A percentile compares a stretch with the other conserved stretches of the same genome.
These are phyloP conservation scores for Hymenochaete sp. DNA, from an alignment of 1,284 basidiomycete genomes.

Conservation along the genomic window DNA sequence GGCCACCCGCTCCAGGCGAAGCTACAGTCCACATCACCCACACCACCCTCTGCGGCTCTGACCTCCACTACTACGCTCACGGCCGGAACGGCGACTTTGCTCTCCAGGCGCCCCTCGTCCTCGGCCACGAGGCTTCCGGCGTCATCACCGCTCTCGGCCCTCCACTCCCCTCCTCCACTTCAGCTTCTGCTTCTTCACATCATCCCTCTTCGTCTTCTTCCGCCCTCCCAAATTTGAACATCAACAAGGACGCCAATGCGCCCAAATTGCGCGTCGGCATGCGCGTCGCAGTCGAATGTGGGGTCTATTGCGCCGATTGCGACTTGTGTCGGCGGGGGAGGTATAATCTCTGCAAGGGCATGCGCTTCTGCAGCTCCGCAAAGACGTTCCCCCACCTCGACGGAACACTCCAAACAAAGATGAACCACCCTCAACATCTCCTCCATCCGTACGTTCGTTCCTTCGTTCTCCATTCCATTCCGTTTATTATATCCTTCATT, in stretches of 20 bases:
- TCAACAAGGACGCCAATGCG: slow-evolving; percentile 28
- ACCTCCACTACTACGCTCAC: slow-evolving; percentile 84
- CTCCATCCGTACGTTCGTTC: slow-evolving; percentile 69
- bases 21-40: slow-evolving; percentile 69
- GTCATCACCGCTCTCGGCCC: slow-evolving; percentile 68
- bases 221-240: too few species aligned
- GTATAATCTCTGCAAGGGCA: slow-evolving; percentile 86
- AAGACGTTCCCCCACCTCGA: slow-evolving; percentile 91
- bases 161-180: slow-evolving; percentile 32
- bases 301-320: slow-evolving; percentile 77
- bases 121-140: slow-evolving; percentile 90
- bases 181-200: too few species aligned
- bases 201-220: too few species aligned
- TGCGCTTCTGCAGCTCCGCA: slow-evolving; percentile 86
- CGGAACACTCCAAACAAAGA: slow-evolving; percentile 79
- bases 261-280: slow-evolving; percentile 62
- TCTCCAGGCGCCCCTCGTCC: slow-evolving; percentile 72
- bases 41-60: slow-evolving; percentile 89
- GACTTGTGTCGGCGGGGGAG: slow-evolving; percentile 62
- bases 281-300: slow-evolving; percentile 90
- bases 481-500: neutral
- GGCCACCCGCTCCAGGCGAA: slow-evolving; percentile 57
- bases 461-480: slow-evolving; percentile 8
- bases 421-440: slow-evolving; percentile 82
- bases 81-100: slow-evolving; percentile 90